These are phyloP conservation scores for Vigna angularis DNA, from an alignment of 306 rosid species.

Conservation along the genomic window DNA sequence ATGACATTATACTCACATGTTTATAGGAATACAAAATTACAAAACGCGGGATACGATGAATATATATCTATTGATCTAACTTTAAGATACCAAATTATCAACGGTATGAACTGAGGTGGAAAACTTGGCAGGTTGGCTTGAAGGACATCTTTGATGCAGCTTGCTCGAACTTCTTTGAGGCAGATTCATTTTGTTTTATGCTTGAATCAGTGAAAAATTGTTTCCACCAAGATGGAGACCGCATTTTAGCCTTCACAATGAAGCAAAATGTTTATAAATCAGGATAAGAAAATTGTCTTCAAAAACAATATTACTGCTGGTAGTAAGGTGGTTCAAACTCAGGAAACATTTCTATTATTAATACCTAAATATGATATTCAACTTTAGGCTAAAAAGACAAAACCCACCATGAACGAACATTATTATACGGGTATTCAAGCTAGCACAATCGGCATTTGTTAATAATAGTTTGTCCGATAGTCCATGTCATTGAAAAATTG, in stretches of 20 bases:
- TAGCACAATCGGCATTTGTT: slow-evolving; percentile 19
- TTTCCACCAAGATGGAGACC: slow-evolving; percentile 90
- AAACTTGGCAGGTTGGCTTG: slow-evolving; percentile 78
- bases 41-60: slow-evolving; percentile 17
- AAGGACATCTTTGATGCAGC: slow-evolving; percentile 69
- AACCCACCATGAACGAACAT: neutral
- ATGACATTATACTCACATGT: slow-evolving; percentile 35
- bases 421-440: neutral
- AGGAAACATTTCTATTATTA: neutral
- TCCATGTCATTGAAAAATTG: slow-evolving; percentile 11
- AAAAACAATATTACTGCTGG: neutral
- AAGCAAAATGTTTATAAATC: slow-evolving; percentile 35
- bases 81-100: slow-evolving; percentile 44
- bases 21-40: slow-evolving; percentile 37
- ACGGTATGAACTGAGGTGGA: slow-evolving; percentile 78
- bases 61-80: slow-evolving; percentile 21
- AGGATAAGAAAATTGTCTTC: slow-evolving; percentile 10
- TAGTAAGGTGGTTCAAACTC: neutral
- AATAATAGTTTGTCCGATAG: neutral
- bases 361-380: neutral
- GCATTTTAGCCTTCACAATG: slow-evolving; percentile 82
- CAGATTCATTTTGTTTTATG: slow-evolving; percentile 72
- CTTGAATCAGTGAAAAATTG: slow-evolving; percentile 65
- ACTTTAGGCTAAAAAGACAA: neutral
- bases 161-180: slow-evolving; percentile 69